Evolutionary conservation across 805 yeast genomes (phyloP), one percentile per base, ranked within the genome.

Genomic region (Kuraishia hungarica): DNA sequence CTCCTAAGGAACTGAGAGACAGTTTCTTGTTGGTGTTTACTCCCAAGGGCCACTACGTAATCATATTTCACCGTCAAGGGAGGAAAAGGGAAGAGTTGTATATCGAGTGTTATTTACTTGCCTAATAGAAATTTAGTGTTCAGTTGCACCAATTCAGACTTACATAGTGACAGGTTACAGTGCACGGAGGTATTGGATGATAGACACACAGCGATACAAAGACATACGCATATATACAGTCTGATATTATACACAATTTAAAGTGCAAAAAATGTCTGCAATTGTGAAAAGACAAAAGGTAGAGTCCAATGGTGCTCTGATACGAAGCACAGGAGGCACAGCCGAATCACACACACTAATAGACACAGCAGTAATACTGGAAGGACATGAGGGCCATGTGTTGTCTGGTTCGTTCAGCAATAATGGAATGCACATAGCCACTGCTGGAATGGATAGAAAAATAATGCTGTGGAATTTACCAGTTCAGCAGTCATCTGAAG

Each of bases 401-500:
- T 68, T 81, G 19, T 66, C 81, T 1, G 76, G 79, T 4, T 70
- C 74, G 51, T 86, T 86, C 69, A 81, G 74, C 62, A 67, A 64
- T 2, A 67, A 71, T 24, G 92, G 90, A 0, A 63, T 70, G 5
- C 59, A 67, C 7, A 66, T 86, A 20, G 92, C 86, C 0, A 75
- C 90, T 2, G 86, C 84, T 4, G 87, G 91, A 2, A 58, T 72
- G 19, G 93, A 87, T 61, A 73, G 72, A 54, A 64, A 71, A n/a
- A 69, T 83, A 1, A 60, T 59, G 35, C 53, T 69, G 4, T 72
- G 73, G 73, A 60, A 61, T 17, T 49, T 59, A 2, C 67, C 69
- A 1, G 24, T 29, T 7, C 50, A 15, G 20, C 57, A 57, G 13
- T 35, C 24, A 10, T 17, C 48, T 24, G 60, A 56, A 2, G 22